These are phyloP conservation scores for Rhytidhysteron rufulum DNA, from an alignment of 2,329 filamentous ascomycete genomes.

Conservation along the genomic window DNA sequence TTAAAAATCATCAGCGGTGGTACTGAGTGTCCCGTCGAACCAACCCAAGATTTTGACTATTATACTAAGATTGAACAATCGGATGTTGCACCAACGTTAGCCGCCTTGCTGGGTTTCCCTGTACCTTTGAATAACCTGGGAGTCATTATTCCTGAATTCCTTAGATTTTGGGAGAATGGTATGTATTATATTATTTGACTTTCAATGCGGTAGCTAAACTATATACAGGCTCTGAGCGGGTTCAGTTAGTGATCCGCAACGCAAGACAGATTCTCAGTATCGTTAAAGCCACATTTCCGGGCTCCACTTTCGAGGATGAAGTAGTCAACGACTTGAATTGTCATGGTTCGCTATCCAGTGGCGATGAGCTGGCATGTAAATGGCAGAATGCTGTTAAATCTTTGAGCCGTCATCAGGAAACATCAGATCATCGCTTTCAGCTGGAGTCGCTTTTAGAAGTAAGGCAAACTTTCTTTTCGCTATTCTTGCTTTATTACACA, in stretches of 20 bases:
- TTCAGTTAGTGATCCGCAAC: slow-evolving; percentile 72
- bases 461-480: slow-evolving; percentile 11
- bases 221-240: slow-evolving; percentile 47
- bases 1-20: slow-evolving; percentile 55
- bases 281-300: slow-evolving; percentile 67
- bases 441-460: slow-evolving; percentile 43
- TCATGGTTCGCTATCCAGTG: slow-evolving; percentile 13
- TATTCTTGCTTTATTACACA: too few species aligned
- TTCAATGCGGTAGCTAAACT: slow-evolving; percentile 3
- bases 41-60: slow-evolving; percentile 71
- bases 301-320: slow-evolving; percentile 45
- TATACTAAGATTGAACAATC: slow-evolving; percentile 88
- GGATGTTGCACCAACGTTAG: slow-evolving; percentile 86
- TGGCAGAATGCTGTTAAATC: slow-evolving; percentile 51
- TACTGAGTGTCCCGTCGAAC: slow-evolving; percentile 52
- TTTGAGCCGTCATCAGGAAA: slow-evolving; percentile 4
- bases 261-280: slow-evolving; percentile 76
- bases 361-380: slow-evolving; percentile 58
- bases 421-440: slow-evolving; percentile 7
- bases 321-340: slow-evolving; percentile 12
- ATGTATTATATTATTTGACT: slow-evolving; percentile 15
- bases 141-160: slow-evolving; percentile 74
- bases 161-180: slow-evolving; percentile 71
- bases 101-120: slow-evolving; percentile 81
- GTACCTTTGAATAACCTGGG: slow-evolving; percentile 87